A percentile compares a stretch with the other conserved stretches of the same genome.
phyloP scores from a whole-genome alignment of 2,329 filamentous ascomycete genomes.

The Botrytis cinerea region DNA sequence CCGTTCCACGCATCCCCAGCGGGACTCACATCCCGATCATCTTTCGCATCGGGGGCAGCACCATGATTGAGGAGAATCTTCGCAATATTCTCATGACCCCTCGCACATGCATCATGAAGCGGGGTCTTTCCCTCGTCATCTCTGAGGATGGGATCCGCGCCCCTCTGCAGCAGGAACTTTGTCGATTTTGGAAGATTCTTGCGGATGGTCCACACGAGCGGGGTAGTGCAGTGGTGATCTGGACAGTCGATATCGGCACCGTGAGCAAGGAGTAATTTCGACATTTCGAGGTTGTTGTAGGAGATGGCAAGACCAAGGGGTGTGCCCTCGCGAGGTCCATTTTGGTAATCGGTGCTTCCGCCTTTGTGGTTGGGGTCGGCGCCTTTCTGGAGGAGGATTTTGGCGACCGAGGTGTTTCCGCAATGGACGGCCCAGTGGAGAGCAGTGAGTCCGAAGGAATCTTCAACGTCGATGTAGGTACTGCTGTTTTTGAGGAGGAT shows the following conservation, averaged over 20 bases:
- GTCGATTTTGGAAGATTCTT: conserved; percentile 18
- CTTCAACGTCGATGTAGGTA: conserved; percentile 22
- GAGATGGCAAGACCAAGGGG: conserved; percentile 20
- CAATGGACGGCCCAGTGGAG: conserved; percentile 24
- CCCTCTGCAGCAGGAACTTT: conserved; percentile 30
- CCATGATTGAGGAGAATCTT: conserved; percentile 22
- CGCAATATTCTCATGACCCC: conserved; percentile 14
- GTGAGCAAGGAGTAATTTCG: conserved; percentile 18
- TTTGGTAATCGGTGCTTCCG: conserved; percentile 12
- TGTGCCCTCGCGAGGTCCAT: conserved; percentile 20
- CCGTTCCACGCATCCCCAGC: conserved; percentile 10
- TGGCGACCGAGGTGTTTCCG: conserved; percentile 17
- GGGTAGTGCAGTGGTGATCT: conserved; percentile 19
- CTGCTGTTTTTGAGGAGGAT: conserved; percentile 22
- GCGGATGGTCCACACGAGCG: conserved; percentile 22
- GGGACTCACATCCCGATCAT: conserved; percentile 14
- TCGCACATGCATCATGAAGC: conserved; percentile 20
- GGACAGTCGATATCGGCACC: conserved; percentile 22
- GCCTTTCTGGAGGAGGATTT: conserved; percentile 19
- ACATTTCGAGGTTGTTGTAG: conserved; percentile 23
- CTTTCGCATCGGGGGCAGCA: conserved; percentile 9
- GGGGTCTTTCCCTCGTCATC: conserved; percentile 22
- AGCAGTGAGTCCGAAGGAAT: conserved; percentile 21
- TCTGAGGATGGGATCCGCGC: conserved; percentile 19
- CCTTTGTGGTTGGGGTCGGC: conserved; percentile 23